Evolutionary conservation across 371 early-diverging fungal genomes (phyloP), one percentile per base, ranked within the genome.

Genomic region (Mucor plumbeus): DNA sequence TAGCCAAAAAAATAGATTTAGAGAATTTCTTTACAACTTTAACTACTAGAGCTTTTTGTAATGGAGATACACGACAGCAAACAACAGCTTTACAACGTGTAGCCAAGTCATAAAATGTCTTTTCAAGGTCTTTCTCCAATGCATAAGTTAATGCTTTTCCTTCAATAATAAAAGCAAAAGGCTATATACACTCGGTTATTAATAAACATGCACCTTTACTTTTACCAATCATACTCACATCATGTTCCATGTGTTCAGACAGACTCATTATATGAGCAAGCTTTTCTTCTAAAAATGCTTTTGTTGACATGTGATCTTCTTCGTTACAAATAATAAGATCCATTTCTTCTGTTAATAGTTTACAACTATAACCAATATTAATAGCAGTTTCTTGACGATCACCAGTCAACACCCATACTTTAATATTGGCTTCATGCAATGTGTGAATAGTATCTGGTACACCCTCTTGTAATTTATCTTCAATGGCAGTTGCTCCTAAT

Each of bases 401-500:
- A 56, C 97, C 95, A 4, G 95, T 95, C 66, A 96, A 73, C 59
- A 99, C 97, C 99, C 99, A 99, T n/a, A 98, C 88, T 70, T 93
- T 95, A 71, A 94, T 94, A 4, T 96, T 96, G 4, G 98, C 98
- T 74, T 93, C 91, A 39, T 92, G 93, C 58, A 99, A 82, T 7
- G 94, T 94, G 67, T 91, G 89, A 63, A 99, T 97, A 0, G 99
- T 97, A 68, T 97, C 95, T 19, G 97, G 96, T 5, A 99, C 99
- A 53, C 95, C 96, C 67, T 98, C 99, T 84, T 99, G 99, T 10
- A 99, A 81, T 74, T 94, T 94, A 79, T 99, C 99, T 84, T 99
- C 99, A 71, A 99, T 98, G 5, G 99, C 99, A 0, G 99, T 98
- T 5, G 98, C 96, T 7, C 99, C 99, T 13, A 99, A 68, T 64